phyloP scores from a whole-genome alignment of 441 rosid species.

The Monsonia emarginata region DNA sequence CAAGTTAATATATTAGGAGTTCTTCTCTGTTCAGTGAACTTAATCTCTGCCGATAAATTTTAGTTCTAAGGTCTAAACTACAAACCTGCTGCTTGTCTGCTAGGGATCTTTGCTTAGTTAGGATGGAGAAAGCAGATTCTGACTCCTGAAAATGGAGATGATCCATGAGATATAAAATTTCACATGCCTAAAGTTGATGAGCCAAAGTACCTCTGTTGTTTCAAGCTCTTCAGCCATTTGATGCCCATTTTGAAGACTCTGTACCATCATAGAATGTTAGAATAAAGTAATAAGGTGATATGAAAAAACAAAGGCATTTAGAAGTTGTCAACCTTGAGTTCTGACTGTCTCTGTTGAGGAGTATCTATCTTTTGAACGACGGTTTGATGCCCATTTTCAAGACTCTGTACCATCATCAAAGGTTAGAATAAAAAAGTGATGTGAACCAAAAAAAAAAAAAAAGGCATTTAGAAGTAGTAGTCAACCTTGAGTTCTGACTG shows the following conservation, averaged over 20 bases:
- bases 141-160: constrained; percentile 37
- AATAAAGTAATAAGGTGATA: constrained; percentile 4
- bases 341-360: constrained; percentile 22
- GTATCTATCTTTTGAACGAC: constrained; percentile 25
- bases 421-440: background rate
- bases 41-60: constrained; percentile 4
- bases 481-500: constrained; percentile 31
- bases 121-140: constrained; percentile 23
- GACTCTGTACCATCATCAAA: background rate
- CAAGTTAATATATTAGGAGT: no score
- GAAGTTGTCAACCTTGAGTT: constrained; percentile 32
- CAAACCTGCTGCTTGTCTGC: constrained; percentile 53
- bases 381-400: background rate
- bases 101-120: constrained; percentile 45
- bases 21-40: no score
- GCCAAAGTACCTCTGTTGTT: constrained; percentile 30
- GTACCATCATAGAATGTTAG: constrained; percentile 19
- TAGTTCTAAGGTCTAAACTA: constrained; percentile 11
- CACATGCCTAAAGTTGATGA: no score
- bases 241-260: constrained; percentile 39
- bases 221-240: constrained; percentile 26
- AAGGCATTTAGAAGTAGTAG: background rate
- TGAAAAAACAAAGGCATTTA: background rate
- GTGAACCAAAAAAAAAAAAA: background rate
- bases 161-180: constrained; percentile 1